Percentiles rank a stretch among this genome's conserved stretches.
These are phyloP conservation scores for Pyrenopolyporus hunteri DNA, from an alignment of 495 filamentous ascomycete species.

Conservation along the genomic window DNA sequence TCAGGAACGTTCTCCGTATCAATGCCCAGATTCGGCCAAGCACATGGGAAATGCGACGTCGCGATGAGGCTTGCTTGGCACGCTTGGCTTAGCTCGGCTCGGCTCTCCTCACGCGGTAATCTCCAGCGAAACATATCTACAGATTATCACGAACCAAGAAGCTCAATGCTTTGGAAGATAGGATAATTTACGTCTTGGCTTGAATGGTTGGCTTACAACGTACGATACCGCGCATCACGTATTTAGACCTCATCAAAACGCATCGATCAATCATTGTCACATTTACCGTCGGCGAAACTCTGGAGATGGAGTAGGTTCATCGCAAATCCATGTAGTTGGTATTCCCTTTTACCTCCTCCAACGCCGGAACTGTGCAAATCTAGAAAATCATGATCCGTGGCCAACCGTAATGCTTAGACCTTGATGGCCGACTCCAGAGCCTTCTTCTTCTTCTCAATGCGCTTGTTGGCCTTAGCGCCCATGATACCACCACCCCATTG, in stretches of 20 bases:
- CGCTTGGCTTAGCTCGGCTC: conserved; percentile 26
- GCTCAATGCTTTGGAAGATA: conserved; percentile 15
- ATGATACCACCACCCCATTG: conserved; percentile 99
- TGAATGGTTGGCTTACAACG: conserved; percentile 6
- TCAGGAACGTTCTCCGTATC: conserved; percentile 32
- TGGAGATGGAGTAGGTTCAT: conserved; percentile 32
- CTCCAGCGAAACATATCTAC: conserved; percentile 9
- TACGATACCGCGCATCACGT: not conserved
- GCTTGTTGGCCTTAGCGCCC: conserved; percentile 94
- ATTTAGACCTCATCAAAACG: not conserved
- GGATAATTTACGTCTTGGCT: conserved; percentile 16
- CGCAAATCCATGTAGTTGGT: conserved; percentile 46
- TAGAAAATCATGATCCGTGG: conserved; percentile 37
- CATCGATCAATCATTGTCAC: conserved; percentile 36
- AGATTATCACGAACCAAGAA: conserved; percentile 5
- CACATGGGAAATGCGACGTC: conserved; percentile 13
- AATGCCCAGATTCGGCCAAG: conserved; percentile 23
- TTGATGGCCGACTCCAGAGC: conserved; percentile 91
- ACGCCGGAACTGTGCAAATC: conserved; percentile 44
- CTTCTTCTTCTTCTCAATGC: conserved; percentile 96
- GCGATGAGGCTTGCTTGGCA: conserved; percentile 24
- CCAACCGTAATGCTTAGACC: conserved; percentile 66
- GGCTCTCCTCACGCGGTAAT: conserved; percentile 28
- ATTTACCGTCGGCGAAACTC: conserved; percentile 37
- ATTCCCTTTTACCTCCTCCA: conserved; percentile 47